Percentiles rank a stretch among this genome's conserved stretches.
Conservation (phyloP, 75 land plant genomes). For the Selaginella moellendorffii region DNA sequence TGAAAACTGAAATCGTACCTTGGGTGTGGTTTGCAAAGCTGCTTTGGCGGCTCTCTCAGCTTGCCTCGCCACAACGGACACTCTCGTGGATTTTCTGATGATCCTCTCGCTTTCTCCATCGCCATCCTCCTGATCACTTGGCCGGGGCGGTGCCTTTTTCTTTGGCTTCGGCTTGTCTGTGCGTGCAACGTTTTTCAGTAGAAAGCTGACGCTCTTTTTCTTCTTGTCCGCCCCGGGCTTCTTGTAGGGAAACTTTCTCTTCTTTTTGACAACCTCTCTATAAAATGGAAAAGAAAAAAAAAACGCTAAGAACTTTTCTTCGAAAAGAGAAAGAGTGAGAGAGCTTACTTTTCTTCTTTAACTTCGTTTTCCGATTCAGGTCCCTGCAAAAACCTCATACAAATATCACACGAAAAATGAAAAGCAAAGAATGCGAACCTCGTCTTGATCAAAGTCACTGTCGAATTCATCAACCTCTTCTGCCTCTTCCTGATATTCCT, state of each 20-base stretch:
- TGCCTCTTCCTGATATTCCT: slow-evolving; percentile 58
- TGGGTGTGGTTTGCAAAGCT: slow-evolving; percentile 62
- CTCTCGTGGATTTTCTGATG: slow-evolving; percentile 85
- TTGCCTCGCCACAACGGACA: slow-evolving; percentile 74
- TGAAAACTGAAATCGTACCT: slow-evolving; percentile 33
- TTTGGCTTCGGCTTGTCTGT: background rate
- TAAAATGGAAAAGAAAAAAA: background rate
- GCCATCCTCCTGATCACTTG: background rate
- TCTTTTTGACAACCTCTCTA: slow-evolving; percentile 29
- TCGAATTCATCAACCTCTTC: slow-evolving; percentile 85
- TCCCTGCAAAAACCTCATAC: slow-evolving; percentile 36
- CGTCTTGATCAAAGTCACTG: slow-evolving; percentile 87
- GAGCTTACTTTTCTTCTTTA: slow-evolving; percentile 28
- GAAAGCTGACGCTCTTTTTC: slow-evolving; percentile 30
- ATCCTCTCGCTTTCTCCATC: slow-evolving; percentile 51
- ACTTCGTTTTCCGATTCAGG: slow-evolving; percentile 57
- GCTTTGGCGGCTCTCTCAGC: slow-evolving; percentile 76
- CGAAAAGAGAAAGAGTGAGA: no score
- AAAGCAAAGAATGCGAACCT: slow-evolving; percentile 5
- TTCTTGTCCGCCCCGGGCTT: slow-evolving; percentile 33
- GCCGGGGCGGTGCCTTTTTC: background rate
- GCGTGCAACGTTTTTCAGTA: background rate
- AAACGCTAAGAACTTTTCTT: no score
- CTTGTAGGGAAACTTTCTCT: slow-evolving; percentile 47
- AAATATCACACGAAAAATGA: background rate